These are phyloP conservation scores for Alnus rubra DNA, from an alignment of 306 rosid genomes.

Conservation along the genomic window DNA sequence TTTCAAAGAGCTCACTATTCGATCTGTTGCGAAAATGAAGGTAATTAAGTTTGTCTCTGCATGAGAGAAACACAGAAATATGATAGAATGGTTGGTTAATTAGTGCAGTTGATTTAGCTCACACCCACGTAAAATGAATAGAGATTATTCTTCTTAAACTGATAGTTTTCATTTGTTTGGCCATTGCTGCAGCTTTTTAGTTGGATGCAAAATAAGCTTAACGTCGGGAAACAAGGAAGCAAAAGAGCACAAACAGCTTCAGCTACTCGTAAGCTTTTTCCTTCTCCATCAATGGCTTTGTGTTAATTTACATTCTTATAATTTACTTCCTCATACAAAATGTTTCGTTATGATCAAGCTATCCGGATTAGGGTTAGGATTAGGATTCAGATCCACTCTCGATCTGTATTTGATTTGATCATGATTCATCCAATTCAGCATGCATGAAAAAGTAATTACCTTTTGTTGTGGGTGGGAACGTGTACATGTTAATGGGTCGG, in stretches of 20 bases:
- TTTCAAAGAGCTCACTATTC: not conserved
- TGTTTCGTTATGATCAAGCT: not conserved
- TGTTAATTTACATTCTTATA: not conserved
- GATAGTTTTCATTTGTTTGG: constrained; percentile 16
- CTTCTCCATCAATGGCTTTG: not conserved
- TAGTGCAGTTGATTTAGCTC: not conserved
- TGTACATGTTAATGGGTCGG: not conserved
- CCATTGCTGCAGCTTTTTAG: constrained; percentile 62
- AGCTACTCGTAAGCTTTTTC: constrained; percentile 50
- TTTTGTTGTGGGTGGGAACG: too few relatives aligned
- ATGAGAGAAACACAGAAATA: not conserved
- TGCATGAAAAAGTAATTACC: not conserved
- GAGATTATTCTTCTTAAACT: not conserved
- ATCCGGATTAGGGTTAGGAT: not conserved
- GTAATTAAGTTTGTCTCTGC: constrained; percentile 45
- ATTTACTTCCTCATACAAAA: not conserved
- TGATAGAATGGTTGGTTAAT: not conserved
- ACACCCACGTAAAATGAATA: not conserved
- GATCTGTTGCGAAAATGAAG: constrained; percentile 58
- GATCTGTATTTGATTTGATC: not conserved
- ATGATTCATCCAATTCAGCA: not conserved
- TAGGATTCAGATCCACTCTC: not conserved
- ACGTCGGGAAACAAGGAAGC: constrained; percentile 58
- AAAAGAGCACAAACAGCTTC: constrained; percentile 50
- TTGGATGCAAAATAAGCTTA: constrained; percentile 90